Evolutionary conservation across 2,329 filamentous ascomycete genomes (phyloP), one percentile per base, ranked within the genome.

Genomic region (Trichoderma sp.): DNA sequence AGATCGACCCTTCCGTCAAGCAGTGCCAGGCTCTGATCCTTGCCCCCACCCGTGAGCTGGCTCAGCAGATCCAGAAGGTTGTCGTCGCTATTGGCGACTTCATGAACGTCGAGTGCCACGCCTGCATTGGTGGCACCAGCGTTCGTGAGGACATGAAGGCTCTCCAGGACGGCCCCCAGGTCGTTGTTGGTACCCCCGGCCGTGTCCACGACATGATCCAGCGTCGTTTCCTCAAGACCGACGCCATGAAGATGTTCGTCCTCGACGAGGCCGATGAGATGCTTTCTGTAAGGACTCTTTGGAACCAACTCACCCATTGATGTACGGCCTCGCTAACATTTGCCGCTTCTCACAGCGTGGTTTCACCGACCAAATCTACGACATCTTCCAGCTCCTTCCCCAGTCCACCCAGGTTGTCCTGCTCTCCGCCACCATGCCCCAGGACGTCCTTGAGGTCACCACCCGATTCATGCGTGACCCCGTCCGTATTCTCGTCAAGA

Each of bases 401-500:
- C 95, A 97, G 84, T 94, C 93, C 71, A 99, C 94, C 80, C 95
- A 99, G 88, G 95, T 99, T 74, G 94, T 98, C 74, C 92, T 99
- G 68, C 90, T 99, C 67, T 98, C 95, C 69, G 95, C 95, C 78
- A 99, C 95, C 81, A 97, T 99, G 90, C 95, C 95, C 78, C 93
- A 97, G 87, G 95, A 99, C 80, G 95, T 99, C 71, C 90, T 99
- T 70, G 95, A 99, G 86, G 94, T 99, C 80, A 99, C 95, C 79
- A 98, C 94, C 85, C 97, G 97, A 87, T 99, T 99, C 89, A 99
- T 99, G 95, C 94, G 93, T 77, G 95, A 99, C 84, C 95, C 95
- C 74, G 92, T 99, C 82, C 94, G 95, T 80, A 98, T 99, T 80
- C 88, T 99, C 76, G 95, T 99, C 84, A 99, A 99, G 92, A 97